Evolutionary conservation across 495 filamentous ascomycete species (phyloP), one percentile per base, ranked within the genome.

Genomic region (Xylaria scruposa): DNA sequence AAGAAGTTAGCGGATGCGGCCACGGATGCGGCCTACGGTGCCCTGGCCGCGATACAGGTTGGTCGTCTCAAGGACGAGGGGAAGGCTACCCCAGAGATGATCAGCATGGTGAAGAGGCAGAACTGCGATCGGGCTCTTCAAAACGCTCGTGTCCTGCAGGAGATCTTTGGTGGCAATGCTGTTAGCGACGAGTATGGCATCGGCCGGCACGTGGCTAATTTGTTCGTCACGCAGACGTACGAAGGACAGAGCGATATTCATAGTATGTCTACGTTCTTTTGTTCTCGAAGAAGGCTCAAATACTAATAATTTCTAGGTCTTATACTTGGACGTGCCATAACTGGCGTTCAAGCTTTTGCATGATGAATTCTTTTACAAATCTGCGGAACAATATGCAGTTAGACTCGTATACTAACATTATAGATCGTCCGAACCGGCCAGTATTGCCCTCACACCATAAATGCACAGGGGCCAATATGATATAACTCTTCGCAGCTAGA

Each of bases 161-260:
- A 99, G 80, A 86, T 99, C 21, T 98, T 99, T 83, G 96, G 96
- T 46, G 96, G 96, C 13, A 99, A 99, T 78, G 97, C 97, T 19
- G 93, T 95, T 53, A 97, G 94, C 74, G 97, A 99, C 76, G 96
- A 99, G 83, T 99, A 99, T 78, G 88, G 88, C 40, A 97, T 98
- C 77, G 96, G 92, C 46, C 89, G 96, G 75, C 97, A 98, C 85
- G 96, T 97, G 40, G 92, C 96, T 54, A 99, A 99, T 79, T 79
- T 99, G 71, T 98, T 97, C 80, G 97, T 99, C 66, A 97, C 95
- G 56, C 95, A 98, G 80, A 98, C 95, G 1, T 99, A 99, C 73
- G 96, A 98, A 83, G 95, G 95, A 9, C 95, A 97, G 80, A 97
- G 94, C 73, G 95, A 98, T 83, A 97, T 97, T 74, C 95, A 97